Conservation (phyloP, 441 rosid genomes). For the Breynia disticha region DNA sequence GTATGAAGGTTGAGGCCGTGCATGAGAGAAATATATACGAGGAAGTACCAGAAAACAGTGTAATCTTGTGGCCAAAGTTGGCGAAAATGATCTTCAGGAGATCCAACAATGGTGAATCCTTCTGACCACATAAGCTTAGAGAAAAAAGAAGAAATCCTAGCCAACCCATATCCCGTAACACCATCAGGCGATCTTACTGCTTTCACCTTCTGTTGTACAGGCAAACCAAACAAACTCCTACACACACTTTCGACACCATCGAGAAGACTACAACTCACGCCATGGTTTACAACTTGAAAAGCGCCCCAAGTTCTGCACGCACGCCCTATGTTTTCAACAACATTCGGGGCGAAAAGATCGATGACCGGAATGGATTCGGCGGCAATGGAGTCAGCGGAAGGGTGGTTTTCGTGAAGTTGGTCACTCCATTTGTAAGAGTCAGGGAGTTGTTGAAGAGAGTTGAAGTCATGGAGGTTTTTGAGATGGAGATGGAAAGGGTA, state of each 20-base stretch:
- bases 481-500: slow-evolving; percentile 43
- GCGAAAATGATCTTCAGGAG: slow-evolving; percentile 62
- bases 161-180: slow-evolving; percentile 68
- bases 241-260: slow-evolving; percentile 31
- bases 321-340: slow-evolving; percentile 34
- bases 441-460: slow-evolving; percentile 52
- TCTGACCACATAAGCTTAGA: slow-evolving; percentile 91
- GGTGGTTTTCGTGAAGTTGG: slow-evolving; percentile 23
- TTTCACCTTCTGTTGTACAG: slow-evolving; percentile 53
- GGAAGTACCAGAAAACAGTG: slow-evolving; percentile 46
- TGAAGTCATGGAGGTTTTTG: slow-evolving; percentile 39
- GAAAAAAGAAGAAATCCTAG: slow-evolving; percentile 64
- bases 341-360: slow-evolving; percentile 53
- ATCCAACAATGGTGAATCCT: slow-evolving; percentile 76
- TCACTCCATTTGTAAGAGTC: slow-evolving; percentile 65
- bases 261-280: slow-evolving; percentile 38
- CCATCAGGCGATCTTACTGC: slow-evolving; percentile 59
- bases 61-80: slow-evolving; percentile 70
- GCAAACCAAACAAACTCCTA: slow-evolving; percentile 46
- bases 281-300: slow-evolving; percentile 70
- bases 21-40: slow-evolving; percentile 16
- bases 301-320: slow-evolving; percentile 84
- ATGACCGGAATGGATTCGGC: slow-evolving; percentile 48
- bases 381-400: slow-evolving; percentile 10
- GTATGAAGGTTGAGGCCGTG: slow-evolving; percentile 4